Percentiles rank a stretch among this genome's conserved stretches.
phyloP scores from a whole-genome alignment of 345 rosid genomes.

The Camelina sativa region DNA sequence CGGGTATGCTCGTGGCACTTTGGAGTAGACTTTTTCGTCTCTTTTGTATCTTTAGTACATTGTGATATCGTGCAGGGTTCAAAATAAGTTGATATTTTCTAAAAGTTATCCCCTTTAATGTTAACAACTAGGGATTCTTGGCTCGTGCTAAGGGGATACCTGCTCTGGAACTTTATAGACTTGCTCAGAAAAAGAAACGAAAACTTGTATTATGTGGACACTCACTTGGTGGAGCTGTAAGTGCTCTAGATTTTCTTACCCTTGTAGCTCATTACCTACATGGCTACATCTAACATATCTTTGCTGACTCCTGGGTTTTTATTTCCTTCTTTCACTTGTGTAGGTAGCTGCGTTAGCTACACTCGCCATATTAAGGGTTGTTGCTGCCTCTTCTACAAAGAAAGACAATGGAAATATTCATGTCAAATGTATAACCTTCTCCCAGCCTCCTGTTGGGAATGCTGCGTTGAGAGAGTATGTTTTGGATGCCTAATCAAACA shows the following conservation, averaged over 20 bases:
- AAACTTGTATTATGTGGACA: conserved; percentile 98
- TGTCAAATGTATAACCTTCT: conserved; percentile 93
- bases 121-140: conserved; percentile 72
- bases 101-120: conserved; percentile 10
- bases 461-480: conserved; percentile 93
- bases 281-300: conserved; percentile 11
- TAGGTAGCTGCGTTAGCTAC: conserved; percentile 98
- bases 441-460: conserved; percentile 96
- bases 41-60: conserved; percentile 10
- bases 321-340: not conserved
- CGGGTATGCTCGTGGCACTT: conserved; percentile 59
- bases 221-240: conserved; percentile 99
- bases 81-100: not conserved
- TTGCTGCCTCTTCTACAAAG: conserved; percentile 67
- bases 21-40: not conserved
- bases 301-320: conserved; percentile 20
- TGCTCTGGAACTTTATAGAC: conserved; percentile 90
- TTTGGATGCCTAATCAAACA: conserved; percentile 21
- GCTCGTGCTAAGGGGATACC: conserved; percentile 99
- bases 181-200: conserved; percentile 91
- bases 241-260: conserved; percentile 34
- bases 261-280: conserved; percentile 17
- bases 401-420: conserved; percentile 71
- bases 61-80: conserved; percentile 5
- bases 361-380: conserved; percentile 91